Base-by-base conservation (phyloP, 1,284 basidiomycete species). In the Malassezia japonica region DNA sequence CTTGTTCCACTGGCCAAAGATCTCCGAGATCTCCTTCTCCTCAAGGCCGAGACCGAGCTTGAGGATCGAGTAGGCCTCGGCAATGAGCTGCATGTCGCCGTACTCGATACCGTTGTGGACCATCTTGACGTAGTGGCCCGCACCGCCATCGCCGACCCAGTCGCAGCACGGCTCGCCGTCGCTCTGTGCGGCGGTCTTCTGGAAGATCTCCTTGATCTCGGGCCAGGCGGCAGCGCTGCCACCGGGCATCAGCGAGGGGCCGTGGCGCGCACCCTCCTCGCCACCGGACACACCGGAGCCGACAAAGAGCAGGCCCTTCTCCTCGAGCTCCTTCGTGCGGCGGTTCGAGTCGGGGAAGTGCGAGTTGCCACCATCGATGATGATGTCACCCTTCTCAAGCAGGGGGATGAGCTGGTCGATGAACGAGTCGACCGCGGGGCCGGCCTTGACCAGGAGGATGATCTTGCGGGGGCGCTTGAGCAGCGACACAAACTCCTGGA, bases 11-110 rank as follows among this genome's bases (percentile, higher is more conserved):
- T 64, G 67, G 50, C 64, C 65, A 62, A 76, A 76, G 57, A 76
- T 74, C 56, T 70, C 64, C 36, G 58, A 59, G 35, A 67, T 67
- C 56, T 73, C 69, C 53, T 55, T 23, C 50, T 69, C 65, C 29
- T 74, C 53, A 57, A 94, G 79, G 60, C 84, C 87, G 66, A 98
- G 84, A 64, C 92, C 94, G 67, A 88, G 86, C 76, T 92, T 94
- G 74, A 99, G 84, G 76, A 99, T 95, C 75, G 96, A 64, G 51
- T 70, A 72, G 24, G 61, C 69, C 78, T 99, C 94, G 63, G 89
- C 87, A 69, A 99, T 98, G 74, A 98, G 80, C 77, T 98, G 94
- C 94, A 99, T 99, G 79, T 99, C 94, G 77, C 94, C 94, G 77
- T 98, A 99, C 59, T 72, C 67, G 59, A 75, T 77, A 83, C 87